Evolutionary conservation across 345 rosid species (phyloP), one percentile per base, ranked within the genome.

Genomic region (Pistacia vera): DNA sequence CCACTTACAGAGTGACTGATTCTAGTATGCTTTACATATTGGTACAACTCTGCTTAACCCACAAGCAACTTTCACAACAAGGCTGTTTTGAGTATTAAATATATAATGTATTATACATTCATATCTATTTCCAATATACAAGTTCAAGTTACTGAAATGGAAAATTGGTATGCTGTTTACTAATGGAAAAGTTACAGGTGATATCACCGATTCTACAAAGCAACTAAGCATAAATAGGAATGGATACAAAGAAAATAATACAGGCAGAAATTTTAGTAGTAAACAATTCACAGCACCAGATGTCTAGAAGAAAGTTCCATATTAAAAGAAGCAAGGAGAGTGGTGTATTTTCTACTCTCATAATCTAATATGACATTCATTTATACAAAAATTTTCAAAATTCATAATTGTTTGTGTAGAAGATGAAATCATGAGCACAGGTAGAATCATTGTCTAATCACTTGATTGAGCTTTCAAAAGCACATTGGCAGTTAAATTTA

Each of bases 21-120:
- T 72, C 62, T n/a, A 30, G 63, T 14, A 71, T 44, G 71, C 35
- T 70, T 51, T 38, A 28, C 30, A 66, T 38, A 35, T 30, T 13
- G 28, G 18, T 28, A 61, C 35, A 14, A 36, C 9, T 57, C 41
- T 54, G 30, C 68, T 56, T n/a, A n/a, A 25, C 18, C 33, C 10
- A n/a, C 54, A 55, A 62, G 28, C 41, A 78, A 74, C 33, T 30
- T 2, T 30, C 33, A 52, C 49, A 17, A n/a, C 20, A 56, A 57
- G 20, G 35, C 46, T 80, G 10, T 59, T 59, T 73, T 48, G 22
- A 36, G 30, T 55, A 59, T 60, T 9, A 46, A 41, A 72, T 72
- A 72, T 16, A 8, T 25, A 22, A 25, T 44, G 66, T 12, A 7
- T 36, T 41, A 58, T 41, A 61, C 3, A 55, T 20, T 11, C 3